A percentile compares a stretch with the other conserved stretches of the same genome.
These are phyloP conservation scores for Sungouiozyma intestinalis DNA, from an alignment of 805 yeast genomes.

Conservation along the genomic window DNA sequence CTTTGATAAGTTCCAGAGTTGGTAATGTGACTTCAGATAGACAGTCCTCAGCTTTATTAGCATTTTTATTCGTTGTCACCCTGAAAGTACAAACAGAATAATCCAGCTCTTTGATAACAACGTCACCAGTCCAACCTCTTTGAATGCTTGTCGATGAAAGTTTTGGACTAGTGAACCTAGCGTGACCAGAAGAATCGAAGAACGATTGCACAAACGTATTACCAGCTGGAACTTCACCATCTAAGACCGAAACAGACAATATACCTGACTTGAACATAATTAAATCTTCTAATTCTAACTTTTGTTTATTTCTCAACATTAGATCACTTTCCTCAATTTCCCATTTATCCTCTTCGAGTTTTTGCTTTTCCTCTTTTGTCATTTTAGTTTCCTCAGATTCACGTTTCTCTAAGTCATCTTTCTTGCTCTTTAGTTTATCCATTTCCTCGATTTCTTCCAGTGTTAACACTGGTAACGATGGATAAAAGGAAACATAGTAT, in stretches of 20 bases:
- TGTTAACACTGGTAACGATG: constrained; percentile 67
- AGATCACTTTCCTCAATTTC: constrained; percentile 31
- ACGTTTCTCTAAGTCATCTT: constrained; percentile 28
- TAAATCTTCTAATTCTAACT: constrained; percentile 49
- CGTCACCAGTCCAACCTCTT: constrained; percentile 56
- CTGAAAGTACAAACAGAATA: constrained; percentile 59
- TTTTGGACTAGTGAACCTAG: constrained; percentile 47
- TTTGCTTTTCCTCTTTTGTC: constrained; percentile 21
- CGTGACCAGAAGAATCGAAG: constrained; percentile 65
- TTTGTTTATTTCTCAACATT: constrained; percentile 33
- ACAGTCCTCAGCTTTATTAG: constrained; percentile 45
- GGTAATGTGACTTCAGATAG: constrained; percentile 57
- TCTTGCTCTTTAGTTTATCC: constrained; percentile 33
- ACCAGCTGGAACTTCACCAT: constrained; percentile 44
- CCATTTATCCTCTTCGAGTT: constrained; percentile 22
- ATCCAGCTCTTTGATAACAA: constrained; percentile 64
- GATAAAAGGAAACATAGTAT: constrained; percentile 74
- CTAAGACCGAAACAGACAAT: constrained; percentile 53
- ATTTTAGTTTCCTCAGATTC: constrained; percentile 28
- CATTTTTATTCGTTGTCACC: constrained; percentile 43
- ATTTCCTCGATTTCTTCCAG: constrained; percentile 61
- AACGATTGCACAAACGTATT: constrained; percentile 61
- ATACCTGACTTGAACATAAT: constrained; percentile 62
- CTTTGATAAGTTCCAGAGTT: constrained; percentile 52
- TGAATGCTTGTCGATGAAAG: constrained; percentile 29